These are phyloP conservation scores for Meripilus lineatus DNA, from an alignment of 1,284 basidiomycete genomes.

Conservation along the genomic window DNA sequence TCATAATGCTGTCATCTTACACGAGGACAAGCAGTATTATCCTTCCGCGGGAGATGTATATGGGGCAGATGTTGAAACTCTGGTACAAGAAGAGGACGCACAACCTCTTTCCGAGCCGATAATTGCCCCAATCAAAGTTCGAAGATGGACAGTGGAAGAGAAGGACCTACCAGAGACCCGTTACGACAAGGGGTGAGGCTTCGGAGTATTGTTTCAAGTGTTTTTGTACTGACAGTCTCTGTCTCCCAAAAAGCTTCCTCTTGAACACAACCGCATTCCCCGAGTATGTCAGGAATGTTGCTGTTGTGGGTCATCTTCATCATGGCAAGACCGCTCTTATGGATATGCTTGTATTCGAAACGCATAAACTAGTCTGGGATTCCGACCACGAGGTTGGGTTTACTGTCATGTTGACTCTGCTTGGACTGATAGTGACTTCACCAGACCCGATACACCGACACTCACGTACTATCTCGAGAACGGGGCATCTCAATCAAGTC, in stretches of 20 bases:
- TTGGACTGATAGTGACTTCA: neutral
- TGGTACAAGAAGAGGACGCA: conserved; percentile 98
- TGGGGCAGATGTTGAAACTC: conserved; percentile 89
- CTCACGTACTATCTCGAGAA: conserved; percentile 83
- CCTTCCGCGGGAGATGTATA: conserved; percentile 91
- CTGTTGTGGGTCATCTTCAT: conserved; percentile 92
- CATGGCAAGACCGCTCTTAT: conserved; percentile 97
- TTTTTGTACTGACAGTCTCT: conserved; percentile 5
- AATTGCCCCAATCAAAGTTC: conserved; percentile 89
- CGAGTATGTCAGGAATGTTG: conserved; percentile 94
- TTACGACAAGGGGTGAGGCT: conserved; percentile 85
- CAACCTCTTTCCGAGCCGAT: conserved; percentile 96
- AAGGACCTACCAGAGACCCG: conserved; percentile 90
- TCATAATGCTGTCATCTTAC: conserved; percentile 86
- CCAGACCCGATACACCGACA: conserved; percentile 92
- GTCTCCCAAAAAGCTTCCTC: conserved; percentile 63
- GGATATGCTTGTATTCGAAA: conserved; percentile 97
- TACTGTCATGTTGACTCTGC: conserved; percentile 18
- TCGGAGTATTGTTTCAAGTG: conserved; percentile 7
- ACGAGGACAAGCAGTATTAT: conserved; percentile 99
- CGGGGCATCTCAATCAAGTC: conserved; percentile 96
- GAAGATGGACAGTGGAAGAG: conserved; percentile 90
- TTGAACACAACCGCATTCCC: conserved; percentile 90
- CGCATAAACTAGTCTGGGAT: conserved; percentile 93
- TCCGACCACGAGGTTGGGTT: conserved; percentile 81